Evolutionary conservation across 768 basidiomycete species (phyloP).

Genomic region (Boletus subcaerulescens): DNA sequence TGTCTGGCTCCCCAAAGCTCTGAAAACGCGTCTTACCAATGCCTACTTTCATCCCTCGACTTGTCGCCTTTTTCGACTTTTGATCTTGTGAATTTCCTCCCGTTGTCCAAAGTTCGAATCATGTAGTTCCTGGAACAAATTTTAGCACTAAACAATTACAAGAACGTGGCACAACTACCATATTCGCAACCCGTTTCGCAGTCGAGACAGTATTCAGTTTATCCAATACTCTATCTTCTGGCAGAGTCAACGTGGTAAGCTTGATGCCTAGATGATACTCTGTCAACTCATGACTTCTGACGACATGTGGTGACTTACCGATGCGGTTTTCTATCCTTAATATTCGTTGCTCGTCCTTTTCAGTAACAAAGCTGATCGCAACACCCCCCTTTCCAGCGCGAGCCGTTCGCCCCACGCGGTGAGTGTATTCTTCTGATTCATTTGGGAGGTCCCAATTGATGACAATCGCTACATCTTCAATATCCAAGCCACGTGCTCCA

Average conservation of each 20-base stretch:
- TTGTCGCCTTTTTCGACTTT: conserved; percentile 34
- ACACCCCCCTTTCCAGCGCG: conserved; percentile 87
- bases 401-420: conserved; percentile 92
- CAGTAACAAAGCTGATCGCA: conserved; percentile 93
- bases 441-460: conserved; percentile 96
- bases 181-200: conserved; percentile 89
- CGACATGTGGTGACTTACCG: conserved; percentile 46
- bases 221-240: conserved; percentile 80
- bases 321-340: conserved; percentile 83
- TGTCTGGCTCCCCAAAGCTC: not conserved
- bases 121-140: conserved; percentile 63
- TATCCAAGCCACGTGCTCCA: conserved; percentile 91
- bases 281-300: not conserved
- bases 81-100: conserved; percentile 77
- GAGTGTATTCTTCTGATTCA: conserved; percentile 91
- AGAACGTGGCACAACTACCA: conserved; percentile 50
- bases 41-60: conserved; percentile 1
- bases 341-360: conserved; percentile 84
- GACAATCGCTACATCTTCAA: conserved; percentile 93
- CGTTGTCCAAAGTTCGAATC: conserved; percentile 88
- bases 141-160: conserved; percentile 1
- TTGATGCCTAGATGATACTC: conserved; percentile 52
- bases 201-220: conserved; percentile 86
- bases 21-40: conserved; percentile 11
- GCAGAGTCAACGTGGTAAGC: conserved; percentile 69